These are phyloP conservation scores for Articulospora tetracladia DNA, from an alignment of 495 filamentous ascomycete species.

Conservation along the genomic window DNA sequence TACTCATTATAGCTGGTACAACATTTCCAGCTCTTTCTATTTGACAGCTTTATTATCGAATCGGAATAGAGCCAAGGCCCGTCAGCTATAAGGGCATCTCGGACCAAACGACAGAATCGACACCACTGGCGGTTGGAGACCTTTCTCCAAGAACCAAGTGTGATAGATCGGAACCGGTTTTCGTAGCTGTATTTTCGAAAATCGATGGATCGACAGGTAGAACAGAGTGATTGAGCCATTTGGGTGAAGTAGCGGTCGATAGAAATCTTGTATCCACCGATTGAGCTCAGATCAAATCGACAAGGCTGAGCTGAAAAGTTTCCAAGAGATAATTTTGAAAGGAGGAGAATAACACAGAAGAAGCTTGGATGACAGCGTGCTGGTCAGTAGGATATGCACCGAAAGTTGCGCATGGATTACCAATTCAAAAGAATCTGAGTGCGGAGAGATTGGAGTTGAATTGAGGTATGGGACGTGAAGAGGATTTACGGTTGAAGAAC, in stretches of 20 bases:
- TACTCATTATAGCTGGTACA: conserved; percentile 5
- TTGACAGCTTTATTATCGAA: conserved; percentile 1
- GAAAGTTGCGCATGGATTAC: background rate
- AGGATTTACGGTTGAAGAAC: background rate
- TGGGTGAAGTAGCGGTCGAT: background rate
- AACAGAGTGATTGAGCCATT: conserved; percentile 7
- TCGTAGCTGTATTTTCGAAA: conserved; percentile 4
- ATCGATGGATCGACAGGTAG: background rate
- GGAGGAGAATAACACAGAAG: background rate
- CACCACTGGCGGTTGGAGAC: background rate
- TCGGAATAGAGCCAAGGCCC: background rate
- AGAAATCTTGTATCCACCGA: background rate
- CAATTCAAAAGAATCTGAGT: background rate
- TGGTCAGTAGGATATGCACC: too few species aligned
- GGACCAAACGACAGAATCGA: background rate
- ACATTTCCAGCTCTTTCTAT: conserved; percentile 5
- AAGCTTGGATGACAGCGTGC: too few species aligned
- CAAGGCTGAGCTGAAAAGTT: background rate
- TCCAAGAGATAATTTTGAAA: background rate
- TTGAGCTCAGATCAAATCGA: background rate
- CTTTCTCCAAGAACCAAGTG: background rate
- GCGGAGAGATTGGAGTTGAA: background rate
- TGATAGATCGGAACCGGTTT: background rate
- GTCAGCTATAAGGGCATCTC: background rate
- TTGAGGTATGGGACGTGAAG: background rate